Conservation (phyloP, 805 yeast species). For the Tetrapisispora pingtungensis region DNA sequence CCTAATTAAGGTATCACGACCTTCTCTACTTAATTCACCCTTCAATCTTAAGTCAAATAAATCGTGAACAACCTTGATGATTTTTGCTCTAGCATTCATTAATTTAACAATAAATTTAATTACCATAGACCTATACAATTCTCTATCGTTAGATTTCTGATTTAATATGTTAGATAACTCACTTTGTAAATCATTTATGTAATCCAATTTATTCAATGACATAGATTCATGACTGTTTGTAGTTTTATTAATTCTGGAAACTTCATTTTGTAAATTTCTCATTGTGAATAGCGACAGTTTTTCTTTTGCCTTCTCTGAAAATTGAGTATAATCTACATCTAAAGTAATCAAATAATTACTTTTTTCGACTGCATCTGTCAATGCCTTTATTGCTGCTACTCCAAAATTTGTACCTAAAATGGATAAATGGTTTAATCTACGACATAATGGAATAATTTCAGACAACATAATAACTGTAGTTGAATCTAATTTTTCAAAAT, state of each 20-base stretch:
- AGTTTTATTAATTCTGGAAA: conserved; percentile 20
- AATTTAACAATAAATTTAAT: conserved; percentile 33
- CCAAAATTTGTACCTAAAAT: conserved; percentile 59
- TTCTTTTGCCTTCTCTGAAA: conserved; percentile 52
- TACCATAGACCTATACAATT: conserved; percentile 22
- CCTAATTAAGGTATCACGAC: conserved; percentile 68
- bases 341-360: conserved; percentile 54
- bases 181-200: conserved; percentile 51
- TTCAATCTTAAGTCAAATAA: conserved; percentile 48
- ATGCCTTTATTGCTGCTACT: conserved; percentile 50
- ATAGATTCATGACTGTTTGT: background rate
- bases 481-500: conserved; percentile 49
- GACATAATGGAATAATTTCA: conserved; percentile 65
- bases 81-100: conserved; percentile 28
- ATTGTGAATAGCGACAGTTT: conserved; percentile 68
- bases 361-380: conserved; percentile 55
- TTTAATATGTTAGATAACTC: conserved; percentile 34
- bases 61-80: conserved; percentile 45
- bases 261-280: conserved; percentile 63
- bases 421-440: conserved; percentile 54
- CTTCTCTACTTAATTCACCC: conserved; percentile 52
- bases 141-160: conserved; percentile 23
- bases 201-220: conserved; percentile 16
- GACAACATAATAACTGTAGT: conserved; percentile 53
- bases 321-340: conserved; percentile 50